phyloP scores from a whole-genome alignment of 192 early-diverging fungal species.

The Podila minutissima region DNA sequence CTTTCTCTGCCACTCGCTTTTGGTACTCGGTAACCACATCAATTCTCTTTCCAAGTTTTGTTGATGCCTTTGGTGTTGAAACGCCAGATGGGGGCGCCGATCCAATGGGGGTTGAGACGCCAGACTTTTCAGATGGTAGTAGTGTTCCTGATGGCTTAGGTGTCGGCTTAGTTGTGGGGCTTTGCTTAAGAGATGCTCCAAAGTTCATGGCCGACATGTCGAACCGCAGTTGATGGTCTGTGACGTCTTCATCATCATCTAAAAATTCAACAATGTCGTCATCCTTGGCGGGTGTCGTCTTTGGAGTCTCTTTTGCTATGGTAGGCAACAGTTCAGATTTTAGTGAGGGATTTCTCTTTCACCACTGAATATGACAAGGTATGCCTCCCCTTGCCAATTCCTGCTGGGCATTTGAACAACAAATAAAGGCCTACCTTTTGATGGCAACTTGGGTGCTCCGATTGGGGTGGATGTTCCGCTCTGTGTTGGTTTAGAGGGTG shows the following conservation, averaged over 20 bases:
- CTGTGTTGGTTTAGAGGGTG: constrained; percentile 17
- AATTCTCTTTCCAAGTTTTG: constrained; percentile 65
- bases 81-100: constrained; percentile 36
- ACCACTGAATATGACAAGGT: too few relatives aligned
- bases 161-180: constrained; percentile 5
- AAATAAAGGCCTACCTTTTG: constrained; percentile 13
- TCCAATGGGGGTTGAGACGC: constrained; percentile 19
- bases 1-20: constrained; percentile 73
- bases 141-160: constrained; percentile 11
- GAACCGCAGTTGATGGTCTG: constrained; percentile 36
- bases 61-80: constrained; percentile 50
- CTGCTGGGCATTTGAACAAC: too few relatives aligned
- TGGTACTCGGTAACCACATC: constrained; percentile 77
- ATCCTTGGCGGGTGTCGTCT: not conserved
- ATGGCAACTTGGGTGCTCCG: constrained; percentile 12
- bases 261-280: constrained; percentile 50
- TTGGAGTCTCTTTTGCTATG: constrained; percentile 1
- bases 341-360: too few relatives aligned
- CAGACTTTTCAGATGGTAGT: constrained; percentile 5
- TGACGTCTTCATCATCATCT: constrained; percentile 31
- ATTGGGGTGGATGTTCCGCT: constrained; percentile 34
- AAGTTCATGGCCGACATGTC: constrained; percentile 55
- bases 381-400: not conserved
- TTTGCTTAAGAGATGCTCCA: constrained; percentile 18
- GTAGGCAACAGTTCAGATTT: not conserved